Evolutionary conservation across 2,329 filamentous ascomycete genomes (phyloP).

Genomic region (Alternaria sp.): DNA sequence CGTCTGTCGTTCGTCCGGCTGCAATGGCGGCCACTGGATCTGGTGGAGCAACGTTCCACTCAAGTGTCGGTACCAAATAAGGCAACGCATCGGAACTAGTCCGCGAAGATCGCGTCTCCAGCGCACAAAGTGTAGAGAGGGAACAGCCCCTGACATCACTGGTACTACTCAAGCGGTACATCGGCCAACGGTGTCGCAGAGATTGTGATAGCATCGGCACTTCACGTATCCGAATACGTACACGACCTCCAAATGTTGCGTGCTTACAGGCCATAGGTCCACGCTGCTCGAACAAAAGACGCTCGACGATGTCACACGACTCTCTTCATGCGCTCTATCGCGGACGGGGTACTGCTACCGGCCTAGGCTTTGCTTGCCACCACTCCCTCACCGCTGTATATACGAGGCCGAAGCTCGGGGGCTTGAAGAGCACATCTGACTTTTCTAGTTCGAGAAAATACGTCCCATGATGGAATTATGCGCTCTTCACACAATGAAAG

Average conservation of each 20-base stretch:
- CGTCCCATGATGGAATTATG: not conserved
- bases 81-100: constrained; percentile 14
- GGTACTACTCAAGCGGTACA: not conserved
- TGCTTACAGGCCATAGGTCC: not conserved
- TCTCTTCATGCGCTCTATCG: not conserved
- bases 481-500: not conserved
- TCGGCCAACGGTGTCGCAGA: not conserved
- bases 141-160: constrained; percentile 1
- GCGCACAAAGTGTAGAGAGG: not conserved
- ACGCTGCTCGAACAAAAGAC: not conserved
- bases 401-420: not conserved
- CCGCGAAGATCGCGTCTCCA: constrained; percentile 12
- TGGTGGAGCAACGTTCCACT: constrained; percentile 11
- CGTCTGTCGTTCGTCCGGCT: not conserved
- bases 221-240: not conserved
- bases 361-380: not conserved
- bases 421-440: not conserved
- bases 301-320: constrained; percentile 6
- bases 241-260: not conserved
- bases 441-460: not conserved
- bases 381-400: not conserved
- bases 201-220: not conserved
- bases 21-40: not conserved
- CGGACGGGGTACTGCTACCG: not conserved
- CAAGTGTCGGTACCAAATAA: not conserved